Conservation (phyloP, 73 alveolate genomes). For the Urostyla sp. region DNA sequence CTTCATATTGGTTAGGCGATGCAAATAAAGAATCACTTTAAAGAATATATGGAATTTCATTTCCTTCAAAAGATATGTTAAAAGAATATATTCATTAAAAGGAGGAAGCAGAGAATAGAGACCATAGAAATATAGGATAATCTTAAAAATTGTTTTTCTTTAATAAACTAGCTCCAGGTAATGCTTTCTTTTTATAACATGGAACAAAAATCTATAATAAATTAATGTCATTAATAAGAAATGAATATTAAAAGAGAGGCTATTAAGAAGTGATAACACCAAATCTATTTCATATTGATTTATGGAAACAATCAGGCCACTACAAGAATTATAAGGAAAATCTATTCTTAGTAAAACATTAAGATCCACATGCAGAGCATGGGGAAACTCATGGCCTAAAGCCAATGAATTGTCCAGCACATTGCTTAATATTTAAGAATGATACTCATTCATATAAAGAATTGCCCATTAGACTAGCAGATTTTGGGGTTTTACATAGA, state of each 20-base stretch:
- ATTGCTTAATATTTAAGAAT: constrained; percentile 91
- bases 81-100: constrained; percentile 88
- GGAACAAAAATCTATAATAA: constrained; percentile 97
- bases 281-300: constrained; percentile 86
- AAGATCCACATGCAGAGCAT: constrained; percentile 68
- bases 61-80: constrained; percentile 92
- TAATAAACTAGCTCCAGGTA: constrained; percentile 94
- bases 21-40: constrained; percentile 94
- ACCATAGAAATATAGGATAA: constrained; percentile 95
- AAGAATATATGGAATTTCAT: constrained; percentile 91
- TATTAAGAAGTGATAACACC: constrained; percentile 95
- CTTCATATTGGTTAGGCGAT: constrained; percentile 99
- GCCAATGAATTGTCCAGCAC: constrained; percentile 99
- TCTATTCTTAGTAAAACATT: constrained; percentile 93
- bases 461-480: constrained; percentile 99
- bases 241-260: constrained; percentile 90
- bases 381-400: constrained; percentile 88
- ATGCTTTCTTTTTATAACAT: constrained; percentile 89
- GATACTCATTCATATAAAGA: constrained; percentile 95
- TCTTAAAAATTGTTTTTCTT: constrained; percentile 92
- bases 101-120: constrained; percentile 97
- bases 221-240: constrained; percentile 93
- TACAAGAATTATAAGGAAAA: constrained; percentile 89
- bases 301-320: constrained; percentile 96
- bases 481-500: constrained; percentile 99